These are phyloP conservation scores for Dendrostoma leiphaemia DNA, from an alignment of 2,329 filamentous ascomycete genomes.

Conservation along the genomic window DNA sequence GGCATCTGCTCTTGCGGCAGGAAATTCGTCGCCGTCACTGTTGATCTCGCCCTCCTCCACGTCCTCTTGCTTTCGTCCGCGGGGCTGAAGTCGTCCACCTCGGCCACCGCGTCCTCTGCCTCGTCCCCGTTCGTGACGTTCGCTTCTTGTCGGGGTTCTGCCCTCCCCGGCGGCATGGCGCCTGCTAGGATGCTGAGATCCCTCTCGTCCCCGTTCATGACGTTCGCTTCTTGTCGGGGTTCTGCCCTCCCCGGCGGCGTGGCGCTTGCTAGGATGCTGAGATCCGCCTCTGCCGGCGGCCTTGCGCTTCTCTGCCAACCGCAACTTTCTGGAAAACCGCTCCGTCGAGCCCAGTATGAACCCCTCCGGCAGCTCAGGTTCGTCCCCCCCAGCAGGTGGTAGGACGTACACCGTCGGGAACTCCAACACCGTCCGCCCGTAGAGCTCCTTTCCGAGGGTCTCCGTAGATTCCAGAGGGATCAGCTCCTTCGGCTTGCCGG, in stretches of 20 bases:
- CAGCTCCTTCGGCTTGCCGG: conserved; percentile 32
- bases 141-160: background rate
- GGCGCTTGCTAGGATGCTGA: conserved; percentile 7
- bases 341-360: conserved; percentile 23
- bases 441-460: conserved; percentile 51
- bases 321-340: conserved; percentile 11
- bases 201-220: too few relatives aligned
- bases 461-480: conserved; percentile 50
- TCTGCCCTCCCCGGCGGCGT: background rate
- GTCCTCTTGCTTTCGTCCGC: background rate
- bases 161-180: conserved; percentile 7
- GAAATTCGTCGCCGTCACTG: conserved; percentile 21
- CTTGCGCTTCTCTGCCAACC: conserved; percentile 6
- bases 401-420: conserved; percentile 70
- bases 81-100: background rate
- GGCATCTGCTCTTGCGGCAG: background rate
- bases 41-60: conserved; percentile 25
- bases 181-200: conserved; percentile 3
- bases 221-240: background rate
- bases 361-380: conserved; percentile 25
- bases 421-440: conserved; percentile 61
- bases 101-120: conserved; percentile 11
- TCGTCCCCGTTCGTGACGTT: background rate
- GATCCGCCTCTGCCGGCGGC: background rate
- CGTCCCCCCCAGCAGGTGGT: conserved; percentile 21